These are phyloP conservation scores for Coemansia sp. DNA, from an alignment of 192 early-diverging fungal species.

Conservation along the genomic window DNA sequence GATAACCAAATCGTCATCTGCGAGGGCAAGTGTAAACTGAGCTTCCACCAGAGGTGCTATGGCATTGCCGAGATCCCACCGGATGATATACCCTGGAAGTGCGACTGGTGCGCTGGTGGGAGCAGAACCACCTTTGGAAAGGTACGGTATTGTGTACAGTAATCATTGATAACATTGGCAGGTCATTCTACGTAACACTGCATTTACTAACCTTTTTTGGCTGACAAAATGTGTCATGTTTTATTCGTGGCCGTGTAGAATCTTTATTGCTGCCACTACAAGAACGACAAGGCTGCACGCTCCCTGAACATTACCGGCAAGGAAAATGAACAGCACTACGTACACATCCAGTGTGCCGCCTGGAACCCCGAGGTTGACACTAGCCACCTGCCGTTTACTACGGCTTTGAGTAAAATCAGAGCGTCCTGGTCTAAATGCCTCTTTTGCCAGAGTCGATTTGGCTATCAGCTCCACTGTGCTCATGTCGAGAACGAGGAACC, in stretches of 20 bases:
- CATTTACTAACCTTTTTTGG: not conserved
- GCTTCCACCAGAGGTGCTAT: conserved; percentile 51
- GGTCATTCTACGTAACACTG: not conserved
- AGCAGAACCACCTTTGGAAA: conserved; percentile 24
- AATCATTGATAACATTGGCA: conserved; percentile 8
- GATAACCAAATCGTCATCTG: conserved; percentile 53
- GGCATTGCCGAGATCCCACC: conserved; percentile 45
- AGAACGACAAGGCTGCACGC: conserved; percentile 44
- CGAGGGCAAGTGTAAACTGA: conserved; percentile 47
- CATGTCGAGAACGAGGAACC: conserved; percentile 14
- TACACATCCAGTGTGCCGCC: conserved; percentile 55
- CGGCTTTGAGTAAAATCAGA: conserved; percentile 30
- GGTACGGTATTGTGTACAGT: conserved; percentile 13
- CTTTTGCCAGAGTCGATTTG: conserved; percentile 38
- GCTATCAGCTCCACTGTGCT: conserved; percentile 42
- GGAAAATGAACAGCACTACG: conserved; percentile 30
- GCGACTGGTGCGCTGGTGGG: conserved; percentile 40
- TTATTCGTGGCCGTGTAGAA: conserved; percentile 21
- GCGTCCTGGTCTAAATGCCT: conserved; percentile 18
- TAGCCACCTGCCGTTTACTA: conserved; percentile 42
- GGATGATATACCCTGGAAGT: conserved; percentile 55
- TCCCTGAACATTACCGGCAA: conserved; percentile 24
- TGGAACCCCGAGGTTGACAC: conserved; percentile 45
- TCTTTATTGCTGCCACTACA: conserved; percentile 56
- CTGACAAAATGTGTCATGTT: not conserved